A percentile compares a stretch with the other conserved stretches of the same genome.
phyloP scores from a whole-genome alignment of 331 rosid genomes.

The Spiraea crenata region DNA sequence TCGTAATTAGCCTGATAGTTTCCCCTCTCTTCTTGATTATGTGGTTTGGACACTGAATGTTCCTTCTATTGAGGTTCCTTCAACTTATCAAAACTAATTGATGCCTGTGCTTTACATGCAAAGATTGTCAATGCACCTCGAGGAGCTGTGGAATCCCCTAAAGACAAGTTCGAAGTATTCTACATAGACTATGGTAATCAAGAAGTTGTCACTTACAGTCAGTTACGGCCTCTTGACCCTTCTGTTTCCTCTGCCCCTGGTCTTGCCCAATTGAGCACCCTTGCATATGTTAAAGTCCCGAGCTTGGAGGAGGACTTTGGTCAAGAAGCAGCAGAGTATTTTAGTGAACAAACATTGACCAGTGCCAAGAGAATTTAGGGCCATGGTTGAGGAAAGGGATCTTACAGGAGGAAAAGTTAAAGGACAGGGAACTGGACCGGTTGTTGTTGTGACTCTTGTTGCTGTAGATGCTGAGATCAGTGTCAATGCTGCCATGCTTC shows the following conservation, averaged over 20 bases:
- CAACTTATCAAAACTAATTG: neutral
- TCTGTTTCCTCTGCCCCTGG: conserved; percentile 73
- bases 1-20: neutral
- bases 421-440: conserved; percentile 90
- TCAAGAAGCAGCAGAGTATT: conserved; percentile 75
- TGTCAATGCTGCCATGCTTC: conserved; percentile 80
- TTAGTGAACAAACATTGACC: conserved; percentile 54
- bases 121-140: conserved; percentile 80
- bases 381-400: conserved; percentile 89
- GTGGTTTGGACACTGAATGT: neutral
- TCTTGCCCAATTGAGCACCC: conserved; percentile 79
- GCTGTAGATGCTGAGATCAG: conserved; percentile 88
- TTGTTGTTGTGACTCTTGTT: conserved; percentile 71
- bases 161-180: conserved; percentile 77
- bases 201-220: conserved; percentile 65
- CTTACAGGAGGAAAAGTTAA: conserved; percentile 84
- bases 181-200: conserved; percentile 89
- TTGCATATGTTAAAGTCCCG: conserved; percentile 77
- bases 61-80: conserved; percentile 16
- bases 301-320: conserved; percentile 78
- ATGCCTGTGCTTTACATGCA: conserved; percentile 19
- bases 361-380: conserved; percentile 76
- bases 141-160: conserved; percentile 65
- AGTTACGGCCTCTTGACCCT: conserved; percentile 67
- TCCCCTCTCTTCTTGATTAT: neutral